Evolutionary conservation across 176 grass and related monocot species (phyloP), one percentile per base, ranked within the genome.

Genomic region (Oryza punctata): DNA sequence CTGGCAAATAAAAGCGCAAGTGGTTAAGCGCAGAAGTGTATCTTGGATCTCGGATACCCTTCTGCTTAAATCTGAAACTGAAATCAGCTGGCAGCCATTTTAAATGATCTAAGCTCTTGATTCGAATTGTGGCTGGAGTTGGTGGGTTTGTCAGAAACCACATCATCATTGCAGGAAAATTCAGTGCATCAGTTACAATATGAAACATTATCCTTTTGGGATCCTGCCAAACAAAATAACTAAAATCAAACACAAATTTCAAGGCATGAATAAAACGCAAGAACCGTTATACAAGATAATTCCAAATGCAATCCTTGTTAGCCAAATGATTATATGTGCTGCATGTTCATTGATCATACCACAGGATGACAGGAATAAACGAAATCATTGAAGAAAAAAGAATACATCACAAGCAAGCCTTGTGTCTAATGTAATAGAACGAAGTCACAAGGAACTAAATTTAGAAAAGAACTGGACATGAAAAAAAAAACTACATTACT

Each of bases 1-100:
- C 87, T 13, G 92, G 95, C 69, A 98, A 89, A 89, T 95, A 98
- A 81, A 98, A 98, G 32, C 89, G 95, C 46, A 98, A 81, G 72
- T 95, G 91, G 54, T 95, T 95, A 46, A 98, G 85, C 21, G 87
- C 66, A 81, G 89, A 98, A 73, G 92, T 90, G 76, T 90, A 93
- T 86, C 92, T 87, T 65, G 76, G 85, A 81, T 95, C 92, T 25
- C 45, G 65, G 24, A 93, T 26, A 14, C 84, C 66, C 81, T 78
- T 72, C n/a, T 91, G 66, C 81, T 87, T 91, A 81, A 88, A 90
- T 85, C 78, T 87, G 81, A 85, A 84, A 85, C n/a, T 86, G 85
- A 98, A 93, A 83, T 79, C 87, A 77, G 57, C 16, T 32, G 91
- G 89, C 8, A 93, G 44, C 69, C 84, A 76, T 85, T 91, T 81